Evolutionary conservation across 1,139 yeast species (phyloP).

Genomic region (Blastobotrys malaysiensis): DNA sequence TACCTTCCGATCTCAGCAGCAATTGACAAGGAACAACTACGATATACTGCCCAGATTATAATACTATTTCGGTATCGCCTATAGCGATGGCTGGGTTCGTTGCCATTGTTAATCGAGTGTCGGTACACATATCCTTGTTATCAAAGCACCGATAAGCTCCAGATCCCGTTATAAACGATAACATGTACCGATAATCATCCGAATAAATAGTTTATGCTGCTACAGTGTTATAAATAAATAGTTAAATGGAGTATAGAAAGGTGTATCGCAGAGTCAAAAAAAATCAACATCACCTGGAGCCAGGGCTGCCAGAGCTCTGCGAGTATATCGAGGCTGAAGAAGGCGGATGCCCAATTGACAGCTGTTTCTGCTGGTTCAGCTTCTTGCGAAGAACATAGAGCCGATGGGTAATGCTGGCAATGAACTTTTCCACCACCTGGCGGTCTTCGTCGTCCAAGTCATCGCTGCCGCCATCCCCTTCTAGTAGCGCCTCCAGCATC

Average conservation of each 20-base stretch:
- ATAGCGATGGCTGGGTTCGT: no score
- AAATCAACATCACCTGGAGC: not conserved
- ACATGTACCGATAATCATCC: not conserved
- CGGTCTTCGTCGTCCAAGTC: conserved; percentile 64
- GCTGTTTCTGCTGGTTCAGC: conserved; percentile 11
- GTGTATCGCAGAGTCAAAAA: no score
- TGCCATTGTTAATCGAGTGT: no score
- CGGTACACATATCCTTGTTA: no score
- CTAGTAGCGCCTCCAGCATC: conserved; percentile 87
- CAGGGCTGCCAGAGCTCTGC: not conserved
- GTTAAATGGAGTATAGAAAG: not conserved
- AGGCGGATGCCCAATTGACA: not conserved
- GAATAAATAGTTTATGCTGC: not conserved
- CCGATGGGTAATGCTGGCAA: conserved; percentile 31
- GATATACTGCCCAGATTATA: no score
- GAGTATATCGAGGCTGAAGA: not conserved
- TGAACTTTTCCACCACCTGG: conserved; percentile 63
- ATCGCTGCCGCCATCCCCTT: conserved; percentile 31
- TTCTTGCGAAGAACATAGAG: conserved; percentile 25
- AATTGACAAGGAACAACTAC: no score
- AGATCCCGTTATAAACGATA: no score
- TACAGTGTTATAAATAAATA: not conserved
- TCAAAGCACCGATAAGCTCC: no score
- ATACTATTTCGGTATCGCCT: no score
- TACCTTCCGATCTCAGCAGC: no score